phyloP scores from a whole-genome alignment of 2,329 filamentous ascomycete species.

The Rutstroemia sp. region DNA sequence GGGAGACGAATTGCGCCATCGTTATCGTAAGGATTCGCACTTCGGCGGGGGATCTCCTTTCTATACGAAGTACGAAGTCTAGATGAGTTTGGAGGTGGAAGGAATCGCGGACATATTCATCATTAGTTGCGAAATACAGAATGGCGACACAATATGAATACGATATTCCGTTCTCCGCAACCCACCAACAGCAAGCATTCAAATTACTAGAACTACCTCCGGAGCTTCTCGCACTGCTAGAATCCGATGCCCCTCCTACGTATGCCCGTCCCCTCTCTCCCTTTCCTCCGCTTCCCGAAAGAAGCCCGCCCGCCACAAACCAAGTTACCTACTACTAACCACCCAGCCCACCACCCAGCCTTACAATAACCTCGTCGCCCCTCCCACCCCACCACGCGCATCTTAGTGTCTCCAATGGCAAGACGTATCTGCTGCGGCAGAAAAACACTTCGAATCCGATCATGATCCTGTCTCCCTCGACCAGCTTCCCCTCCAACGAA shows the following conservation, averaged over 20 bases:
- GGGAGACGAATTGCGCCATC: neutral
- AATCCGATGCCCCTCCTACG: constrained; percentile 46
- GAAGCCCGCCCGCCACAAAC: neutral
- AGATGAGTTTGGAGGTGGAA: too few relatives aligned
- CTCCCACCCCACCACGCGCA: constrained; percentile 7
- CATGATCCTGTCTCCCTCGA: constrained; percentile 42
- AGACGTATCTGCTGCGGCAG: constrained; percentile 52
- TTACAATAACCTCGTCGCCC: constrained; percentile 32
- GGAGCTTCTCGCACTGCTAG: constrained; percentile 48
- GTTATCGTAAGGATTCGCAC: too few relatives aligned
- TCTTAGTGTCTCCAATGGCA: constrained; percentile 31
- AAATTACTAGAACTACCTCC: constrained; percentile 56
- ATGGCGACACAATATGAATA: constrained; percentile 28
- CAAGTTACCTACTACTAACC: neutral
- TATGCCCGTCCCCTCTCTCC: constrained; percentile 27
- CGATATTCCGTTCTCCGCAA: constrained; percentile 45
- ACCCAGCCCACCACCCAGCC: constrained; percentile 6
- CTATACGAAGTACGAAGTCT: too few relatives aligned
- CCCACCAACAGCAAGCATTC: constrained; percentile 43
- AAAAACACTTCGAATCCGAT: constrained; percentile 64
- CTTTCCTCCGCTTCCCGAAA: neutral
- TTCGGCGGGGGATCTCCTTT: too few relatives aligned
- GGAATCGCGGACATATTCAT: too few relatives aligned
- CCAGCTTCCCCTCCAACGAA: constrained; percentile 15
- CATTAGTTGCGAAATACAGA: neutral